A percentile compares a stretch with the other conserved stretches of the same genome.
Evolutionary conservation across 192 early-diverging fungal species (phyloP).

Genomic region (Endogone sp.): DNA sequence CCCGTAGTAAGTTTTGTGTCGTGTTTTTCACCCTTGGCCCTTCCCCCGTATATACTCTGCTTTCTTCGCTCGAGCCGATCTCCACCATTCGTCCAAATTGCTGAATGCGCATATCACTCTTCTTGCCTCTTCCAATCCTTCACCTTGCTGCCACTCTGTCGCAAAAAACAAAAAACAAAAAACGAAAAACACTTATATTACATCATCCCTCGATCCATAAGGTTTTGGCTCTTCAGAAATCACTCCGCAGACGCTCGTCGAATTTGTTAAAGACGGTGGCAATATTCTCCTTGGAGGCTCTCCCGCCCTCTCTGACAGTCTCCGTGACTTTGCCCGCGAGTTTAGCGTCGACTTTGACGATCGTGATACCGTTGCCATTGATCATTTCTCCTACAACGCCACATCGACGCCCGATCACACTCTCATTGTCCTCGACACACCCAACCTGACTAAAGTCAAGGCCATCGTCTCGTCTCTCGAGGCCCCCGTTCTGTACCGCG

Average conservation of each 20-base stretch:
- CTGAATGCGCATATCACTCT: too few relatives aligned
- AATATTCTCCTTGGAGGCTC: conserved; percentile 80
- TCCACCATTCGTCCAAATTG: too few relatives aligned
- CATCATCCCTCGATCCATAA: background rate
- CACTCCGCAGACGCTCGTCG: conserved; percentile 55
- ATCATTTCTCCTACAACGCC: conserved; percentile 59
- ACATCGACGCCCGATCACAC: conserved; percentile 25
- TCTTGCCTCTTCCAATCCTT: too few relatives aligned
- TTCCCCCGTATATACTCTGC: background rate
- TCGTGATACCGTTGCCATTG: conserved; percentile 62
- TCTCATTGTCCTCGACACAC: conserved; percentile 33
- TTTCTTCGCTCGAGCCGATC: background rate
- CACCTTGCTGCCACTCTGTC: too few relatives aligned
- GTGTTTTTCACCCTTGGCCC: too few relatives aligned
- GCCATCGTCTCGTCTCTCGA: conserved; percentile 31
- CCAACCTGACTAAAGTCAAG: conserved; percentile 39
- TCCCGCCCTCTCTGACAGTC: conserved; percentile 55
- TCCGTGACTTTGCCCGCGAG: conserved; percentile 84
- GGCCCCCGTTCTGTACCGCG: conserved; percentile 66
- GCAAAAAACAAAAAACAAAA: too few relatives aligned
- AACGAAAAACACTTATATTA: too few relatives aligned
- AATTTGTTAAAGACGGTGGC: conserved; percentile 89
- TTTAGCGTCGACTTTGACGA: conserved; percentile 86
- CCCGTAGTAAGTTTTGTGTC: conserved; percentile 49
- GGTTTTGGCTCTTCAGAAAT: background rate